phyloP scores from a whole-genome alignment of 1,284 basidiomycete species.

The Acaromyces ingoldii region DNA sequence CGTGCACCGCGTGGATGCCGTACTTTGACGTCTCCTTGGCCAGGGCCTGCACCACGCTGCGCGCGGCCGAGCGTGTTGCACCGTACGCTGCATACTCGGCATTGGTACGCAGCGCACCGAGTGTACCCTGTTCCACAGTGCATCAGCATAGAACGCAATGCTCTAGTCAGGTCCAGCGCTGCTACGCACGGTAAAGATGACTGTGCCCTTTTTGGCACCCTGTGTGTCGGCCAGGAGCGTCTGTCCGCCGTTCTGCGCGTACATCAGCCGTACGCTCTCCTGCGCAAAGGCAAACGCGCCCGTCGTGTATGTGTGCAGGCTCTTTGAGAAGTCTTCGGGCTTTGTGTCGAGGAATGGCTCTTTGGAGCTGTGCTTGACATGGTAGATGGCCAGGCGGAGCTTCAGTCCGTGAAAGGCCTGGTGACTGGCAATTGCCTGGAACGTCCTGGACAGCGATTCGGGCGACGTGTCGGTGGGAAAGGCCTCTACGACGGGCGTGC shows the following conservation, averaged over 20 bases:
- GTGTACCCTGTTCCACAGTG: not conserved
- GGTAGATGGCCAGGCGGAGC: conserved; percentile 4
- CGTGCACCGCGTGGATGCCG: conserved; percentile 10
- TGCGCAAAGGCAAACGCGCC: conserved; percentile 11
- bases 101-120: conserved; percentile 8
- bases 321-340: conserved; percentile 1
- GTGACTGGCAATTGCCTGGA: not conserved
- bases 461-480: conserved; percentile 8
- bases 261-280: conserved; percentile 9
- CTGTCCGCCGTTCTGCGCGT: conserved; percentile 5
- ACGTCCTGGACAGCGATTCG: not conserved
- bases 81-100: conserved; percentile 5
- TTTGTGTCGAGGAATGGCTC: conserved; percentile 6
- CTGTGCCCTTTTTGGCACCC: conserved; percentile 8
- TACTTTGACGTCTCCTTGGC: conserved; percentile 4
- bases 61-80: not conserved
- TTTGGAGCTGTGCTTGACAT: conserved; percentile 7
- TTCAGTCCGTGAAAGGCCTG: not conserved
- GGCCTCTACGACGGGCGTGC: conserved; percentile 1
- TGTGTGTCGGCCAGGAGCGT: conserved; percentile 6
- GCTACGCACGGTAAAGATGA: conserved; percentile 5
- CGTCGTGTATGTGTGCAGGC: not conserved
- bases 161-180: not conserved
- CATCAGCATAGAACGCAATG: not conserved
- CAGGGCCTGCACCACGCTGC: conserved; percentile 8